Conservation (phyloP, 805 yeast species). For the Candida odintsovae region DNA sequence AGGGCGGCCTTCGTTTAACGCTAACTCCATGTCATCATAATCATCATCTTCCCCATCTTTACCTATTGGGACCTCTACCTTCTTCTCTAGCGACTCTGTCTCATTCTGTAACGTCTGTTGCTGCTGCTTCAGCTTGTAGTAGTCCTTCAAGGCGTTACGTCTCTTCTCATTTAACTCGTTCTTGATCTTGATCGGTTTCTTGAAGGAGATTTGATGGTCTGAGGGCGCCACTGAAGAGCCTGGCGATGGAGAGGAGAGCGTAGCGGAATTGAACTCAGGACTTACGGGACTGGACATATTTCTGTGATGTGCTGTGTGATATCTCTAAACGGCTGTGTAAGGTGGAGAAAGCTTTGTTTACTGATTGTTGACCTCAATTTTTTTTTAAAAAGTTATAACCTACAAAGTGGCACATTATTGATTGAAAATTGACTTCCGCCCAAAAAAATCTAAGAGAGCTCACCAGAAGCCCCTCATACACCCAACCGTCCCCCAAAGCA, state of each 20-base stretch:
- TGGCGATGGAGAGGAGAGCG: neutral
- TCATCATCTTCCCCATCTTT: constrained; percentile 10
- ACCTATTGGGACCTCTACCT: neutral
- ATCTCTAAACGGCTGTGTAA: neutral
- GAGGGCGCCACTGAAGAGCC: neutral
- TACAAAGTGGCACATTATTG: neutral
- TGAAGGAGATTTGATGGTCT: constrained; percentile 16
- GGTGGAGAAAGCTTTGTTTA: neutral
- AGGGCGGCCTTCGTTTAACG: constrained; percentile 14
- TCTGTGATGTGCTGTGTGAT: neutral
- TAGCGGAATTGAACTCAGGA: neutral
- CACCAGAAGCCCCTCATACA: neutral
- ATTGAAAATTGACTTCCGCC: neutral
- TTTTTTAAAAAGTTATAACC: neutral
- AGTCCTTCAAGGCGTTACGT: constrained; percentile 37
- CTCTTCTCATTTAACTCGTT: constrained; percentile 24
- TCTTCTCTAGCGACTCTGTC: neutral
- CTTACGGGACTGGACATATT: neutral
- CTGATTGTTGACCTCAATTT: neutral
- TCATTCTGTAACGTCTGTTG: constrained; percentile 10
- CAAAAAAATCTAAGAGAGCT: neutral
- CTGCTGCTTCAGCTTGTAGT: constrained; percentile 33
- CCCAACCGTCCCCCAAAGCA: too few relatives aligned
- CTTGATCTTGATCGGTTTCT: constrained; percentile 20
- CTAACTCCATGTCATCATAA: constrained; percentile 26